phyloP scores from a whole-genome alignment of 305 asterid genomes.

The Solanum hybrid region DNA sequence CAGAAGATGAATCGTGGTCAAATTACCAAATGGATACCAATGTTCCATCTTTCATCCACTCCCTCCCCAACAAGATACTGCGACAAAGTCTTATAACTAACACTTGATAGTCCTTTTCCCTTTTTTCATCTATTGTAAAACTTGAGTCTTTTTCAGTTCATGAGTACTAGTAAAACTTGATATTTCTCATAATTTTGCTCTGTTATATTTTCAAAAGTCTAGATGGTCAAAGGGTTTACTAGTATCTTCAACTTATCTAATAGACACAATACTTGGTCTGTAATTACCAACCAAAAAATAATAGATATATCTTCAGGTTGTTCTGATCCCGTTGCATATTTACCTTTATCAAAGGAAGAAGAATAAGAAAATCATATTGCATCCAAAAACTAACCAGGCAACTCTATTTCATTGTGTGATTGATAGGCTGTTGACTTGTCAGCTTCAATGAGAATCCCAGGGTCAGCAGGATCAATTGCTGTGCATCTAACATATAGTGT shows the following conservation, averaged over 20 bases:
- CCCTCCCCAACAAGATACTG: neutral
- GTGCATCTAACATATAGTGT: constrained; percentile 62
- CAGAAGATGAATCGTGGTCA: neutral
- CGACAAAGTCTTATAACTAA: neutral
- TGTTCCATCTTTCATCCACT: neutral
- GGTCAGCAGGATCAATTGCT: constrained; percentile 96
- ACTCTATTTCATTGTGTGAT: constrained; percentile 58
- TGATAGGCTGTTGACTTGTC: constrained; percentile 44
- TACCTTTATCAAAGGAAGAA: neutral
- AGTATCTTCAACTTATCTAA: neutral
- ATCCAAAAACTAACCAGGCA: constrained; percentile 46
- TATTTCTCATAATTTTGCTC: neutral
- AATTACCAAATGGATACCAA: neutral
- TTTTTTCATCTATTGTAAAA: neutral
- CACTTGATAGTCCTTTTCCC: neutral
- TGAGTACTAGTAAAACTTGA: neutral
- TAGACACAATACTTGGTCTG: neutral
- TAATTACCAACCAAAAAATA: neutral
- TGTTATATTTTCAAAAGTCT: neutral
- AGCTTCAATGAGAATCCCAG: constrained; percentile 70
- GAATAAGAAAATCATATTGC: neutral
- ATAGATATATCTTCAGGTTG: neutral
- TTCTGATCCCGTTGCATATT: neutral
- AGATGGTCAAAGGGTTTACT: neutral
- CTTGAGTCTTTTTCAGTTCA: neutral